Evolutionary conservation across 2,329 filamentous ascomycete genomes (phyloP).

Genomic region (Stachybotrys chartarum): DNA sequence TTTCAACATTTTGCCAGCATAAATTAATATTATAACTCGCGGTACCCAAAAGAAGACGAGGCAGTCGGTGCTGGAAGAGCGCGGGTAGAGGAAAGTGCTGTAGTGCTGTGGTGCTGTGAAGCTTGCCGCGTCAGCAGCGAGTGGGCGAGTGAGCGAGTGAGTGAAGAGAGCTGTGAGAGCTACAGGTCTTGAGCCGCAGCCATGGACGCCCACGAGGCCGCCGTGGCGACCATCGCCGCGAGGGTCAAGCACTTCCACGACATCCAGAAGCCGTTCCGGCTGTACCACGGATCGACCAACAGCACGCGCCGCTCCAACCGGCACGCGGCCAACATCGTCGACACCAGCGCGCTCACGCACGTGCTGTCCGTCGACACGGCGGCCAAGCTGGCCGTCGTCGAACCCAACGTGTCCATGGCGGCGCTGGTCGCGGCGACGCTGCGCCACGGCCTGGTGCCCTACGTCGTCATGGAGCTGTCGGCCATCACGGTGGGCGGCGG

Average conservation of each 20-base stretch:
- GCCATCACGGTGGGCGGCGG: constrained; percentile 66
- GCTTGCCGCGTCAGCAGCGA: too few relatives aligned
- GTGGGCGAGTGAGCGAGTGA: background rate
- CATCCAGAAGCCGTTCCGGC: constrained; percentile 52
- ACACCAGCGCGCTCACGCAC: constrained; percentile 57
- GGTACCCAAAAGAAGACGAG: background rate
- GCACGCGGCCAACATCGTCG: constrained; percentile 48
- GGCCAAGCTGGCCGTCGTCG: constrained; percentile 52
- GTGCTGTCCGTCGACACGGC: constrained; percentile 53
- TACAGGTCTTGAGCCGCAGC: background rate
- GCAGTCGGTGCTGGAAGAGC: background rate
- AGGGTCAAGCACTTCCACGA: constrained; percentile 36
- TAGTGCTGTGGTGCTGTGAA: background rate
- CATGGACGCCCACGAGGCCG: constrained; percentile 37
- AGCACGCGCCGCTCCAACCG: constrained; percentile 56
- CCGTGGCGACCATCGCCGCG: constrained; percentile 34
- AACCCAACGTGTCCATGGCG: constrained; percentile 67
- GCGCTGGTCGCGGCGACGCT: constrained; percentile 50
- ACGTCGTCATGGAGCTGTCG: constrained; percentile 65
- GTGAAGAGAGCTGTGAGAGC: background rate
- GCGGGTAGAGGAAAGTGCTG: background rate
- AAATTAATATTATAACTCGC: background rate
- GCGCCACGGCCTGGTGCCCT: constrained; percentile 49
- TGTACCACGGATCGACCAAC: constrained; percentile 72
- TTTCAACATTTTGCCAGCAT: background rate